These are phyloP conservation scores for Chrysosporium keratinophilum DNA, from an alignment of 2,329 filamentous ascomycete species.

Conservation along the genomic window DNA sequence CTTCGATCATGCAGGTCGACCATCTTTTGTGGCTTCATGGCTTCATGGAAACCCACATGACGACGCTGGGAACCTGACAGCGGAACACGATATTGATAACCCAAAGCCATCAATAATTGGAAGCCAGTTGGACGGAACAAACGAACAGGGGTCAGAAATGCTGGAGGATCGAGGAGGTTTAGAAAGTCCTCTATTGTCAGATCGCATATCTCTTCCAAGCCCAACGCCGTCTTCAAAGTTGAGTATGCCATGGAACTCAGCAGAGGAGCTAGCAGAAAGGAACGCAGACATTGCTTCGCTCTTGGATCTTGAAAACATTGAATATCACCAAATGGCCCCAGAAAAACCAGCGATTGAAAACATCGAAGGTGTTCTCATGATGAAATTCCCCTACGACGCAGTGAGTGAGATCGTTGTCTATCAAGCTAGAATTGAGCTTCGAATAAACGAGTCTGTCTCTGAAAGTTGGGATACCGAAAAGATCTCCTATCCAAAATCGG, in stretches of 20 bases:
- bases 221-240: constrained; percentile 18
- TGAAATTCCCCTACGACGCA: constrained; percentile 1
- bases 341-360: constrained; percentile 3
- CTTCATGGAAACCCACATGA: not conserved
- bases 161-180: not conserved
- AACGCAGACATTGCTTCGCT: not conserved
- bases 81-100: not conserved
- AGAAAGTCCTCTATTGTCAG: not conserved
- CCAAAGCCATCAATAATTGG: not conserved
- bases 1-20: not conserved
- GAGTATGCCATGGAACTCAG: constrained; percentile 18
- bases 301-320: constrained; percentile 4
- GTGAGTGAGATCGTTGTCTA: not conserved
- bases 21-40: constrained; percentile 5
- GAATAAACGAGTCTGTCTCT: not conserved
- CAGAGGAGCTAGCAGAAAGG: constrained; percentile 10
- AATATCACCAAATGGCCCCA: not conserved
- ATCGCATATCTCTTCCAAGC: constrained; percentile 15
- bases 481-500: not conserved
- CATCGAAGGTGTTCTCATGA: not conserved
- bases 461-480: not conserved
- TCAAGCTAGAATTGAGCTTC: constrained; percentile 5
- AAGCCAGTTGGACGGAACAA: not conserved
- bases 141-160: not conserved
- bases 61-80: not conserved